Evolutionary conservation across 768 basidiomycete genomes (phyloP).

Genomic region (Piloderma croceum): DNA sequence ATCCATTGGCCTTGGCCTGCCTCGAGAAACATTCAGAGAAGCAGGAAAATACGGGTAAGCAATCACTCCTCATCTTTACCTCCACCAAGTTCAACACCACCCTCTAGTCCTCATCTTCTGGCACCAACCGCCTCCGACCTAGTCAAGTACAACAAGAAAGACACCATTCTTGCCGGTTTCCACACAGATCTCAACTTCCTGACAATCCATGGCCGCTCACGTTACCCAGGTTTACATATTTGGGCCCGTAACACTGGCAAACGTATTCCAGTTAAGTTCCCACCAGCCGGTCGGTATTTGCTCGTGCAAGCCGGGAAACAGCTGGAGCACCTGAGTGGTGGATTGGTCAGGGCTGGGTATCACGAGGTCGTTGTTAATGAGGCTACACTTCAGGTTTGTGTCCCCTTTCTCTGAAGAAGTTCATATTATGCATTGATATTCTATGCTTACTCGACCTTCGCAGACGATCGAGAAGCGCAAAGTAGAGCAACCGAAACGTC

Average conservation of each 20-base stretch:
- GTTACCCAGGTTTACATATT: slow-evolving; percentile 85
- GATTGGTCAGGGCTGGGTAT: slow-evolving; percentile 86
- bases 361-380: slow-evolving; percentile 93
- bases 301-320: slow-evolving; percentile 96
- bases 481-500: slow-evolving; percentile 60
- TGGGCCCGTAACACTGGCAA: slow-evolving; percentile 95
- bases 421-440: background rate
- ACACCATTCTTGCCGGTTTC: slow-evolving; percentile 90
- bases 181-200: slow-evolving; percentile 93
- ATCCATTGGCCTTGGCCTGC: slow-evolving; percentile 75
- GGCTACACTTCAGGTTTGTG: slow-evolving; percentile 61
- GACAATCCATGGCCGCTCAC: slow-evolving; percentile 83
- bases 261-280: slow-evolving; percentile 83
- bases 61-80: background rate
- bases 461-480: slow-evolving; percentile 64
- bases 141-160: slow-evolving; percentile 64
- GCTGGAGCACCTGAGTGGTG: slow-evolving; percentile 79
- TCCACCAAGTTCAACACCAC: slow-evolving; percentile 2
- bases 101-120: slow-evolving; percentile 70
- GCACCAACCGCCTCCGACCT: slow-evolving; percentile 94
- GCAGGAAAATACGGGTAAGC: slow-evolving; percentile 82
- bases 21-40: slow-evolving; percentile 61
- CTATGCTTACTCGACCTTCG: slow-evolving; percentile 3
- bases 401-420: background rate
- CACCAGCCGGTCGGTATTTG: slow-evolving; percentile 70